Percentiles rank a stretch among this genome's conserved stretches.
phyloP scores from a whole-genome alignment of 768 basidiomycete genomes.

The Russula griseocarnosa region DNA sequence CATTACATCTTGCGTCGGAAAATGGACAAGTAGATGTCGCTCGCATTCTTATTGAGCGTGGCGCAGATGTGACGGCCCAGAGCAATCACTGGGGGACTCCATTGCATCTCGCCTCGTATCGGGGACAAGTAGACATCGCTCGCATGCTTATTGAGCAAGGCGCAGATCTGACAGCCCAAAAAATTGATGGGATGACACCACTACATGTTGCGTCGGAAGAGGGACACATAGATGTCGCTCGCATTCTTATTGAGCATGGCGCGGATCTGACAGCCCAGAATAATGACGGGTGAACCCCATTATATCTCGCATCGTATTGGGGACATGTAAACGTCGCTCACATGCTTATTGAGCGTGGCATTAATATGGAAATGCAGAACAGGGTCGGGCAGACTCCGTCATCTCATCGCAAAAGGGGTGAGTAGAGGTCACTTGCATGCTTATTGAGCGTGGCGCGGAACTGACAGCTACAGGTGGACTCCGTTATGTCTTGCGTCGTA shows the following conservation, averaged over 20 bases:
- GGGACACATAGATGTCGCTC: neutral
- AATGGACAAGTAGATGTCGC: neutral
- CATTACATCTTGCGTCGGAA: neutral
- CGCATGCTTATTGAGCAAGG: neutral
- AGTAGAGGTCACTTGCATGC: neutral
- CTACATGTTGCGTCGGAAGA: neutral
- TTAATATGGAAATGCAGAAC: neutral
- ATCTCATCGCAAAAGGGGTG: accelerated
- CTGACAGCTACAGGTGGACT: no score
- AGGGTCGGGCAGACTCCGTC: accelerated
- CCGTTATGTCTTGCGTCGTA: no score
- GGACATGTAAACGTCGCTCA: neutral
- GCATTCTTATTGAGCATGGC: neutral
- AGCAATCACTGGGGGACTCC: neutral
- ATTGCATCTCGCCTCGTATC: neutral
- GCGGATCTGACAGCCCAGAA: neutral
- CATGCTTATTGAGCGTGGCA: neutral
- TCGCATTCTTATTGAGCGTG: neutral
- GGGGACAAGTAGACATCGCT: neutral
- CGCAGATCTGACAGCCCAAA: neutral
- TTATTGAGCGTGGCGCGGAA: neutral
- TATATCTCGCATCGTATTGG: neutral
- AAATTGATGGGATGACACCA: accelerated
- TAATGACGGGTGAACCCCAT: neutral
- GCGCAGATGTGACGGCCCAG: neutral